A percentile compares a stretch with the other conserved stretches of the same genome.
phyloP scores from a whole-genome alignment of 1,284 basidiomycete genomes.

The Boletellus sp. region DNA sequence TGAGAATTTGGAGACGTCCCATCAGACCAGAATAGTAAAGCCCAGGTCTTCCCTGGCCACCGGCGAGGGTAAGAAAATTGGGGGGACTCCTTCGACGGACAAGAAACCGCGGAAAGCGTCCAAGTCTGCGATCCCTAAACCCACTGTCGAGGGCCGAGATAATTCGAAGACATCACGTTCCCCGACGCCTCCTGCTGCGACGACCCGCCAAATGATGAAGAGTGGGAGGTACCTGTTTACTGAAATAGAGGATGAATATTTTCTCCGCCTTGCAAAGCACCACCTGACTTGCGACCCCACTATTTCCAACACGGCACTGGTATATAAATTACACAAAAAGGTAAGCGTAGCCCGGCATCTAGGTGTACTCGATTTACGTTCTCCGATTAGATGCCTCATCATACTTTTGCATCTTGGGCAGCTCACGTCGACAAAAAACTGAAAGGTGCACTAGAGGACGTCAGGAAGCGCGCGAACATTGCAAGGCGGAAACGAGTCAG shows the following conservation, averaged over 20 bases:
- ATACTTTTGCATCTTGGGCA: constrained; percentile 40
- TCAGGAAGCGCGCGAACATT: constrained; percentile 34
- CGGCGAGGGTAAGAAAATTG: constrained; percentile 2
- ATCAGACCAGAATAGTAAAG: constrained; percentile 7
- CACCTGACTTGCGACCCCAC: constrained; percentile 39
- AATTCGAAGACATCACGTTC: constrained; percentile 25
- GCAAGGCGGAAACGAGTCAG: constrained; percentile 25
- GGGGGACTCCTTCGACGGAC: constrained; percentile 1
- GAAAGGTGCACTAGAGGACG: constrained; percentile 21
- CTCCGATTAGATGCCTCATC: constrained; percentile 44
- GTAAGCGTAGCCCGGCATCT: constrained; percentile 28
- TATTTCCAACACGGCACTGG: constrained; percentile 31
- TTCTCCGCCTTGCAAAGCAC: constrained; percentile 31
- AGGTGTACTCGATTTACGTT: neutral
- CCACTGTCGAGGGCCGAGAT: neutral
- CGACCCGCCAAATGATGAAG: constrained; percentile 23
- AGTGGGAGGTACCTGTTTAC: constrained; percentile 42
- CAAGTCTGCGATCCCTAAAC: neutral
- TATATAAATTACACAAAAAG: constrained; percentile 37
- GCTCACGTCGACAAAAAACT: constrained; percentile 28
- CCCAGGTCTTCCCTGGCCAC: constrained; percentile 3
- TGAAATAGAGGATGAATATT: constrained; percentile 44
- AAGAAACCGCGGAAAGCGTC: constrained; percentile 11
- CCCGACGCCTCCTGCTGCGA: constrained; percentile 44
- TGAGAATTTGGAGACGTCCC: constrained; percentile 7